These are phyloP conservation scores for Diaporthe batatas DNA, from an alignment of 2,329 filamentous ascomycete genomes.

Conservation along the genomic window DNA sequence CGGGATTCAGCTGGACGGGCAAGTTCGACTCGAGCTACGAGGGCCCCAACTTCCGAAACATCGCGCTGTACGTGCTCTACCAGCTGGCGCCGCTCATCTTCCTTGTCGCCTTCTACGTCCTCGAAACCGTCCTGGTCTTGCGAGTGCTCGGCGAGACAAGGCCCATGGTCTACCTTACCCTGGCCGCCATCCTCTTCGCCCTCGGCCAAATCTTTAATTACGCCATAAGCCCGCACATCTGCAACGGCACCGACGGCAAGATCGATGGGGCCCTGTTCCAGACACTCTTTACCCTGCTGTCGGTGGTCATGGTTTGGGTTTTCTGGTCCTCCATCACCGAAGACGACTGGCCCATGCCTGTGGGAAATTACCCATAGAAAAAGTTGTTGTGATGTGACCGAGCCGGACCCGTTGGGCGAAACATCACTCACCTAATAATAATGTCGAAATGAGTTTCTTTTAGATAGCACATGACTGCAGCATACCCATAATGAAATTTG, in stretches of 20 bases:
- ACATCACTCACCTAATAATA: slow-evolving; percentile 20
- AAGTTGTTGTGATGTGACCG: neutral
- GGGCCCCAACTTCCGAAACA: slow-evolving; percentile 73
- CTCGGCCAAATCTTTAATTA: slow-evolving; percentile 97
- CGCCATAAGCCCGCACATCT: slow-evolving; percentile 91
- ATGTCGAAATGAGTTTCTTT: slow-evolving; percentile 32
- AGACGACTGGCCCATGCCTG: slow-evolving; percentile 89
- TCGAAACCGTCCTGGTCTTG: slow-evolving; percentile 87
- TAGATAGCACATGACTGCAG: slow-evolving; percentile 26
- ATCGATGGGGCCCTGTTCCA: slow-evolving; percentile 96
- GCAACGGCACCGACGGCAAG: slow-evolving; percentile 82
- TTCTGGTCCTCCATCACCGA: slow-evolving; percentile 99
- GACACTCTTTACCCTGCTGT: slow-evolving; percentile 88
- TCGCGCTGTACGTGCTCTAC: slow-evolving; percentile 94
- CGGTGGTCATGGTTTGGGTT: slow-evolving; percentile 87
- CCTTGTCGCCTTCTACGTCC: slow-evolving; percentile 86
- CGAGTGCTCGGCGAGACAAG: slow-evolving; percentile 87
- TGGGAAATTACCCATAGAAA: slow-evolving; percentile 48
- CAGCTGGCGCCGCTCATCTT: slow-evolving; percentile 91
- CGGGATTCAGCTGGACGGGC: slow-evolving; percentile 86
- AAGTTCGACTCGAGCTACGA: slow-evolving; percentile 76
- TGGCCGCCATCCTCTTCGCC: slow-evolving; percentile 85
- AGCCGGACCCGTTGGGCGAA: neutral
- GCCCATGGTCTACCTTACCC: slow-evolving; percentile 89
- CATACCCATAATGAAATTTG: slow-evolving; percentile 26